phyloP scores from a whole-genome alignment of 129 eudicot genomes.

The Oenanthe sinensis region DNA sequence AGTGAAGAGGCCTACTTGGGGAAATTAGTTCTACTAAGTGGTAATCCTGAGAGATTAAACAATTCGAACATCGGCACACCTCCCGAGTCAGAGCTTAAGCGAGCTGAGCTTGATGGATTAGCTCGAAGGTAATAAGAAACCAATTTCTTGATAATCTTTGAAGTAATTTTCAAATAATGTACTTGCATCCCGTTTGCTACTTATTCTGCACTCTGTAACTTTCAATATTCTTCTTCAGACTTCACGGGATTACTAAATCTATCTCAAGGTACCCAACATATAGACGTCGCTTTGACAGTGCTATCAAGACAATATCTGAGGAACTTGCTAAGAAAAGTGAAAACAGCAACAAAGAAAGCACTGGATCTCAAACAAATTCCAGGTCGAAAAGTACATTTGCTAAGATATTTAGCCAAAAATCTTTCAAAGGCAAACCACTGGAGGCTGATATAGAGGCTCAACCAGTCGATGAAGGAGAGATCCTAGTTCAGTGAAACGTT shows the following conservation, averaged over 20 bases:
- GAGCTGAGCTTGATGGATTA: conserved; percentile 78
- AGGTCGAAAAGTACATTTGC: conserved; percentile 35
- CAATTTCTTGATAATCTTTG: not conserved
- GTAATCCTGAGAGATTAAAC: conserved; percentile 52
- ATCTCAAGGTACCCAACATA: conserved; percentile 85
- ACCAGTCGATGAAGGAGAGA: conserved; percentile 33
- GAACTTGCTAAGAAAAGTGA: conserved; percentile 51
- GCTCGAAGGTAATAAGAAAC: conserved; percentile 59
- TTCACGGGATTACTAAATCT: conserved; percentile 83
- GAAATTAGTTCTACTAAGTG: conserved; percentile 50
- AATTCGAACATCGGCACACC: conserved; percentile 34
- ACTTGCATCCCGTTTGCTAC: conserved; percentile 1
- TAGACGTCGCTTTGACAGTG: conserved; percentile 70
- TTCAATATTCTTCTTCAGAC: conserved; percentile 27
- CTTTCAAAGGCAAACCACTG: conserved; percentile 32
- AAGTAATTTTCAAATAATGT: not conserved
- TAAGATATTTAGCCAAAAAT: conserved; percentile 56
- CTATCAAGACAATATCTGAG: conserved; percentile 50
- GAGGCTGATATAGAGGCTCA: conserved; percentile 48
- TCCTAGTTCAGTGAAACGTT: conserved; percentile 27
- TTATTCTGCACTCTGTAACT: not conserved
- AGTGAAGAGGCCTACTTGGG: conserved; percentile 68
- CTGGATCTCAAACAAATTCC: conserved; percentile 16
- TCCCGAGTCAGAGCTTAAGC: conserved; percentile 66
- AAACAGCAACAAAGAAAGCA: not conserved